Conservation (phyloP, 768 basidiomycete species). For the Russula lepida region DNA sequence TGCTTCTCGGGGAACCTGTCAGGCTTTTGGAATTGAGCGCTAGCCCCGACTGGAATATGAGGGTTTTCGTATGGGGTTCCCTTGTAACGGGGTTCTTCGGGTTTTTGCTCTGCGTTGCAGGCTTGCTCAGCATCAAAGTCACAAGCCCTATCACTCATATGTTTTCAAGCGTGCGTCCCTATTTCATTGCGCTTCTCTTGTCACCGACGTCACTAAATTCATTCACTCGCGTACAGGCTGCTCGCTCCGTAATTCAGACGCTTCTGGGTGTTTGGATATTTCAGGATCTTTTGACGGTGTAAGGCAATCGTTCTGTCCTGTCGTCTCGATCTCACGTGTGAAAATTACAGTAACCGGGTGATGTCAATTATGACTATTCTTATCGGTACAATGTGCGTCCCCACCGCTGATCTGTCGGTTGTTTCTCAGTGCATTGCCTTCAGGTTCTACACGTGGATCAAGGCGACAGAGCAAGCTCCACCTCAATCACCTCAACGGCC, state of each 20-base stretch:
- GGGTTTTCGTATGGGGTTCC: slow-evolving; percentile 54
- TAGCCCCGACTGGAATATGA: slow-evolving; percentile 39
- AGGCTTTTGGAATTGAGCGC: slow-evolving; percentile 35
- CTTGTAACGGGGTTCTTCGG: slow-evolving; percentile 69
- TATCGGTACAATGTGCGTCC: slow-evolving; percentile 53
- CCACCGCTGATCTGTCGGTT: background rate
- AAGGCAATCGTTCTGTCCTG: slow-evolving; percentile 26
- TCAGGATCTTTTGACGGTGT: slow-evolving; percentile 65
- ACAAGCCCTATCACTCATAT: slow-evolving; percentile 81
- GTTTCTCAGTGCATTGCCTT: slow-evolving; percentile 6
- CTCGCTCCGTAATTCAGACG: slow-evolving; percentile 77
- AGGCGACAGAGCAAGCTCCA: slow-evolving; percentile 29
- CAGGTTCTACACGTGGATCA: slow-evolving; percentile 55
- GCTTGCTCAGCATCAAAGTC: slow-evolving; percentile 71
- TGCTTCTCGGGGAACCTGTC: slow-evolving; percentile 46
- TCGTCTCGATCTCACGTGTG: background rate
- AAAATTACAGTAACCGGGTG: slow-evolving; percentile 14
- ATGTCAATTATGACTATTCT: slow-evolving; percentile 49
- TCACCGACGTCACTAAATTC: background rate
- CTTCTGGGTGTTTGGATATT: slow-evolving; percentile 72
- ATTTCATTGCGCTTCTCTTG: background rate
- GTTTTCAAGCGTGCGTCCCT: slow-evolving; percentile 60
- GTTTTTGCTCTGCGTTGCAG: slow-evolving; percentile 73
- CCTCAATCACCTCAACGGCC: slow-evolving; percentile 25
- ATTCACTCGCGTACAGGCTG: slow-evolving; percentile 40